Evolutionary conservation across 306 rosid genomes (phyloP).

Genomic region (Calophaca sinica): DNA sequence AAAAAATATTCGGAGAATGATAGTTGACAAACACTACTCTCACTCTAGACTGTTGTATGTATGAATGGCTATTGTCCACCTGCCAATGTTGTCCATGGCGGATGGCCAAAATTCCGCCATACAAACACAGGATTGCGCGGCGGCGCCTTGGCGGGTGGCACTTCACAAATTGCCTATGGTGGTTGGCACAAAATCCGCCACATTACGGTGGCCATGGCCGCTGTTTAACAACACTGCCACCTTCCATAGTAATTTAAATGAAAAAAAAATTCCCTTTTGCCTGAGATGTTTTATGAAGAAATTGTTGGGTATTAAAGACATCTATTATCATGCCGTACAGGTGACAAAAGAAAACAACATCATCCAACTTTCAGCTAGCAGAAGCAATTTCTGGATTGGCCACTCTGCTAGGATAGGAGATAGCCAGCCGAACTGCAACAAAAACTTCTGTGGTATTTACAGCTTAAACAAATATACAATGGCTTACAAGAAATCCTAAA

Average conservation of each 20-base stretch:
- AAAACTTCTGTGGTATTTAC: not conserved
- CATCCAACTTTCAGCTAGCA: not conserved
- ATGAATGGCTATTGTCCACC: no score
- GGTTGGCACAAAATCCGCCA: no score
- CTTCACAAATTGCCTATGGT: no score
- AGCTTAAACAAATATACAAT: not conserved
- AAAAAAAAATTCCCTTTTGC: not conserved
- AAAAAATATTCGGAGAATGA: no score
- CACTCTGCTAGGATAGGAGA: not conserved
- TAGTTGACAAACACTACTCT: no score
- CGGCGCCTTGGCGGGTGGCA: no score
- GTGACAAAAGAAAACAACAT: conserved; percentile 1
- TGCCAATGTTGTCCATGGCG: no score
- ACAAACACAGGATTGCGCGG: no score
- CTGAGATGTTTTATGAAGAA: not conserved
- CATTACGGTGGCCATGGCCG: no score
- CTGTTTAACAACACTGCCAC: not conserved
- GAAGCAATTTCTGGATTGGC: not conserved
- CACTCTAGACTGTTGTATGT: no score
- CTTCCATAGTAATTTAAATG: not conserved
- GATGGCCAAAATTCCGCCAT: no score
- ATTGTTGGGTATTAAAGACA: not conserved
- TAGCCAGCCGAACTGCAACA: conserved; percentile 1
- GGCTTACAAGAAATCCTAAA: not conserved
- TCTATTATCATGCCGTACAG: not conserved